Evolutionary conservation across 495 filamentous ascomycete species (phyloP), one percentile per base, ranked within the genome.

Genomic region (Lineolata rhizophorae): DNA sequence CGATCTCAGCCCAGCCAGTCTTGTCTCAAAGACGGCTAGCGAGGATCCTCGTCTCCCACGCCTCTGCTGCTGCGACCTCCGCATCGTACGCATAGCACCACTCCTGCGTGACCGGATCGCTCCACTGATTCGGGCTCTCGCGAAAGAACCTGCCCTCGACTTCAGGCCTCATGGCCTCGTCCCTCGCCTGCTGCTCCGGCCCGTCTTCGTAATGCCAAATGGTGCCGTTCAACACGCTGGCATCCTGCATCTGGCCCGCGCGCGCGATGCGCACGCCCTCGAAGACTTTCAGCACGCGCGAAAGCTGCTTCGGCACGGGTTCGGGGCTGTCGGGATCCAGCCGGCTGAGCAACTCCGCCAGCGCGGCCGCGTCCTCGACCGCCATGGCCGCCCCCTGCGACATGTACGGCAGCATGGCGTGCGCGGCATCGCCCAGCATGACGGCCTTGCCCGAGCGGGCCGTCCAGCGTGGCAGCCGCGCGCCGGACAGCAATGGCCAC

Each of bases 351-450:
- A 45, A 32, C 38, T 41, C 42, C 1, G 39, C 51, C 21, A 53
- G 34, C 3, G 44, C 44, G 11, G 42, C 46, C 10, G 43, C 48
- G 27, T 51, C 49, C 34, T 49, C 57, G 1, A 65, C 47, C 1
- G 54, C 53, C 50, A 58, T 59, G 24, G 54, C 58, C 3, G 56
- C 58, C 20, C 58, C 58, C 44, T 60, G 53, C 2, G 56, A 56
- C 47, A 60, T 56, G 31, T 61, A 61, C 0, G 58, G 56, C 2
- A 62, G 43, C 58, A 65, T 62, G 1, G 61, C 50, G 41, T 64
- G 62, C 11, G 60, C 60, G 4, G 58, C 61, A 34, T 66, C 62
- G 11, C 61, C 47, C 0, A 63, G 27, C 3, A 65, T 49, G 0
- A 62, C 24, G 1, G 57, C 18, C 26, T 49, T 53, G 2, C 42